These are phyloP conservation scores for Magnolia sinica DNA, from an alignment of 164 flowering plant species.

Conservation along the genomic window DNA sequence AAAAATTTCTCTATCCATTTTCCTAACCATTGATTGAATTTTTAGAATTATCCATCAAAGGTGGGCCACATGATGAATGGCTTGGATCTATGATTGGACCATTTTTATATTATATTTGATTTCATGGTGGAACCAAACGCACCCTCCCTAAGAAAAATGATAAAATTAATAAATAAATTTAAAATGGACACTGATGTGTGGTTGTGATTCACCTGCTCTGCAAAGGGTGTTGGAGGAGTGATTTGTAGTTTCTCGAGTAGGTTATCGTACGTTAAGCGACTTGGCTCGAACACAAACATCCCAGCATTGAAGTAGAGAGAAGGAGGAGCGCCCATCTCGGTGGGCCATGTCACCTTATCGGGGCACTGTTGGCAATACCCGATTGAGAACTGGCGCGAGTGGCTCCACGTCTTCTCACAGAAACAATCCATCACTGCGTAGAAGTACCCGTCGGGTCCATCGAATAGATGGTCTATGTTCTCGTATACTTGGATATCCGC, in stretches of 20 bases:
- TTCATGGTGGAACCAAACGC: too few relatives aligned
- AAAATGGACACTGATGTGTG: background rate
- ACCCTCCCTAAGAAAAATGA: too few relatives aligned
- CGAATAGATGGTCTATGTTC: slow-evolving; percentile 26
- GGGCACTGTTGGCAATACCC: slow-evolving; percentile 29
- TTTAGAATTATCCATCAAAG: too few relatives aligned
- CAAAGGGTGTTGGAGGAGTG: slow-evolving; percentile 20
- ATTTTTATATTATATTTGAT: too few relatives aligned
- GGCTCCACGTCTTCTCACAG: slow-evolving; percentile 24
- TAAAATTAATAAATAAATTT: background rate
- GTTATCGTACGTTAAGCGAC: slow-evolving; percentile 13
- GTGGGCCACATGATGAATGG: too few relatives aligned
- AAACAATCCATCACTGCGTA: slow-evolving; percentile 27
- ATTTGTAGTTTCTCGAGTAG: slow-evolving; percentile 12
- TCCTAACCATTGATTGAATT: too few relatives aligned
- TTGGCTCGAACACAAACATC: slow-evolving; percentile 23
- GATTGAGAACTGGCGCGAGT: slow-evolving; percentile 18
- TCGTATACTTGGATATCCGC: slow-evolving; percentile 25
- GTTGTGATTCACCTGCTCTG: slow-evolving; percentile 21
- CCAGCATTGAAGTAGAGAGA: slow-evolving; percentile 22
- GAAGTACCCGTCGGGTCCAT: slow-evolving; percentile 15
- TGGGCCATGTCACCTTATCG: slow-evolving; percentile 23
- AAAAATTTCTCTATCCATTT: too few relatives aligned
- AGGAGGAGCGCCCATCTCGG: slow-evolving; percentile 19
- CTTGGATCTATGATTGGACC: too few relatives aligned